Evolutionary conservation across 805 yeast species (phyloP).

Genomic region (Hagleromyces aurorensis): DNA sequence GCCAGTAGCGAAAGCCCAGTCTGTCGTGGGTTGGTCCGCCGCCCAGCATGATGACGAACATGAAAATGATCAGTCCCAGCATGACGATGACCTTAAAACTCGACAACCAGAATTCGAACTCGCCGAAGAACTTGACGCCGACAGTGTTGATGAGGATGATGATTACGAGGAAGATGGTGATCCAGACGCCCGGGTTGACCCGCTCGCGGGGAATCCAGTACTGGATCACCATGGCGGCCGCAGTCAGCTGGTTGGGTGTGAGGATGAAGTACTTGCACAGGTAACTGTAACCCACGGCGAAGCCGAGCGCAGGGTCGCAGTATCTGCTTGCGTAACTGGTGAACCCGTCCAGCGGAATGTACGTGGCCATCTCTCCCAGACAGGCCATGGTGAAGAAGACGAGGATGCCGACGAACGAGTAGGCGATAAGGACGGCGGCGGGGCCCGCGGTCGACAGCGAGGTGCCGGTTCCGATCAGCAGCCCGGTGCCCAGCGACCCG

Average conservation of each 20-base stretch:
- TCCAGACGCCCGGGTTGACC: slow-evolving; percentile 39
- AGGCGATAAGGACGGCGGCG: slow-evolving; percentile 48
- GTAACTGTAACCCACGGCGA: slow-evolving; percentile 40
- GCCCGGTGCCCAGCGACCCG: slow-evolving; percentile 77
- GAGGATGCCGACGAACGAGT: slow-evolving; percentile 59
- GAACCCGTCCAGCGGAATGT: slow-evolving; percentile 60
- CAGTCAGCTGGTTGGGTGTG: slow-evolving; percentile 40
- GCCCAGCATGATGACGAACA: slow-evolving; percentile 62
- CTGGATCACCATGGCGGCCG: slow-evolving; percentile 39
- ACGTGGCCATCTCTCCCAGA: slow-evolving; percentile 63
- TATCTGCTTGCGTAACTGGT: slow-evolving; percentile 49
- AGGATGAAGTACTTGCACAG: slow-evolving; percentile 41
- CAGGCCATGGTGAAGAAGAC: slow-evolving; percentile 65
- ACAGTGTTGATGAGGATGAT: slow-evolving; percentile 32
- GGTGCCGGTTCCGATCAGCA: slow-evolving; percentile 68
- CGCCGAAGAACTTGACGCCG: slow-evolving; percentile 40
- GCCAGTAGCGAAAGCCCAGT: slow-evolving; percentile 65
- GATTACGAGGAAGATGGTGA: slow-evolving; percentile 35
- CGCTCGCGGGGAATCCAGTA: slow-evolving; percentile 38
- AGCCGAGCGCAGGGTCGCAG: slow-evolving; percentile 41
- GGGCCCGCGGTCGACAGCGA: slow-evolving; percentile 66
- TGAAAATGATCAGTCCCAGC: slow-evolving; percentile 55
- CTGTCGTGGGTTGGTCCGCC: slow-evolving; percentile 74
- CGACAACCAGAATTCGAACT: slow-evolving; percentile 42
- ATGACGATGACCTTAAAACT: slow-evolving; percentile 56